These are phyloP conservation scores for Neurospora terricola DNA, from an alignment of 495 filamentous ascomycete species.

Conservation along the genomic window DNA sequence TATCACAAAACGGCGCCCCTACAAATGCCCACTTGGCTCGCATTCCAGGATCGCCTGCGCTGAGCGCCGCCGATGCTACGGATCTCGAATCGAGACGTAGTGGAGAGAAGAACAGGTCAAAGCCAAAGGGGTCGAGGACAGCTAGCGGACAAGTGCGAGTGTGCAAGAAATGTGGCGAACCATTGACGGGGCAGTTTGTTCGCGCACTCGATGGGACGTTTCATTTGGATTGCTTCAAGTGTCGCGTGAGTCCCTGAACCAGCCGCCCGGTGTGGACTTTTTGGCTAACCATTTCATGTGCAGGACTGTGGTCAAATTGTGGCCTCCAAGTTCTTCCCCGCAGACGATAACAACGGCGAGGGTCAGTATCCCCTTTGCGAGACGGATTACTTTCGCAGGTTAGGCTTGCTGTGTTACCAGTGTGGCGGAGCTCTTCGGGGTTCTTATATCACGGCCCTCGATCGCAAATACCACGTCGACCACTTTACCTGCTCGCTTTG, in stretches of 20 bases:
- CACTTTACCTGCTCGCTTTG: constrained; percentile 98
- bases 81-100: constrained; percentile 30
- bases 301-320: constrained; percentile 96
- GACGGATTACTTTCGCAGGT: constrained; percentile 90
- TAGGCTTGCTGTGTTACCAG: constrained; percentile 82
- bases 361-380: constrained; percentile 95
- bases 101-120: constrained; percentile 39
- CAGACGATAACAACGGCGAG: constrained; percentile 75
- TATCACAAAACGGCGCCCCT: constrained; percentile 26
- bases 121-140: constrained; percentile 33
- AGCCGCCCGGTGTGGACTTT: constrained; percentile 3
- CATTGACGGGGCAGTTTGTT: constrained; percentile 90
- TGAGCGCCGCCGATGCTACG: constrained; percentile 25
- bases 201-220: constrained; percentile 85
- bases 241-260: constrained; percentile 56
- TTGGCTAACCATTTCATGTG: constrained; percentile 8
- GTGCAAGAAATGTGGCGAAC: constrained; percentile 82
- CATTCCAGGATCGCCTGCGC: constrained; percentile 29
- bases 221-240: constrained; percentile 97
- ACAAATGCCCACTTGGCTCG: constrained; percentile 19
- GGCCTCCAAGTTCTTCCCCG: constrained; percentile 96
- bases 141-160: constrained; percentile 47
- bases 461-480: constrained; percentile 97
- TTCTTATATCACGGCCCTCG: constrained; percentile 95
- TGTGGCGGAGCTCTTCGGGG: constrained; percentile 91